Evolutionary conservation across 164 flowering plant species (phyloP).

Genomic region (Umbilicus rupestris): DNA sequence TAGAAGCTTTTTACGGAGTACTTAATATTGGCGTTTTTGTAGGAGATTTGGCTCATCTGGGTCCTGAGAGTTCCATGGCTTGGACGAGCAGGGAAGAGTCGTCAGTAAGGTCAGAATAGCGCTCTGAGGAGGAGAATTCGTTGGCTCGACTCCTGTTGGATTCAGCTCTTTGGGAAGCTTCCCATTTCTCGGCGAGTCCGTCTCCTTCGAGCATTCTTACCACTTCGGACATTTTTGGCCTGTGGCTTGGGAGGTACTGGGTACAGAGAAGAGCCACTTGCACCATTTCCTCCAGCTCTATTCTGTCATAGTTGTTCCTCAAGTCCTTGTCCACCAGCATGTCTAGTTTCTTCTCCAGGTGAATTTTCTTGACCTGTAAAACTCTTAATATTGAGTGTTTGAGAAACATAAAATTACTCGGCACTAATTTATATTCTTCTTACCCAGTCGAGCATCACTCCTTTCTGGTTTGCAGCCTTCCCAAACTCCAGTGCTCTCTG

Average conservation of each 20-base stretch:
- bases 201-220: slow-evolving; percentile 68
- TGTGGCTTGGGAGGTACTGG: slow-evolving; percentile 45
- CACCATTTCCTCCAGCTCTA: slow-evolving; percentile 62
- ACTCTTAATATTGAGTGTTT: background rate
- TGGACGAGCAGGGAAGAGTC: slow-evolving; percentile 56
- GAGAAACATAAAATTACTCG: background rate
- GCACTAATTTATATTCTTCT: background rate
- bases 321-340: slow-evolving; percentile 57
- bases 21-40: background rate
- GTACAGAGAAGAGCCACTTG: slow-evolving; percentile 61
- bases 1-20: background rate
- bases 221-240: slow-evolving; percentile 70
- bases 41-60: slow-evolving; percentile 27
- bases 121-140: slow-evolving; percentile 50
- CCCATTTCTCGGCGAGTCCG: slow-evolving; percentile 67
- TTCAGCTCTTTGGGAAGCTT: slow-evolving; percentile 47
- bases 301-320: slow-evolving; percentile 38
- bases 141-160: slow-evolving; percentile 28
- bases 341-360: slow-evolving; percentile 54
- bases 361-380: slow-evolving; percentile 52
- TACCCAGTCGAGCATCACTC: slow-evolving; percentile 53
- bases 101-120: slow-evolving; percentile 59
- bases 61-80: slow-evolving; percentile 78
- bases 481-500: slow-evolving; percentile 81
- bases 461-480: slow-evolving; percentile 47